phyloP scores from a whole-genome alignment of 2,329 filamentous ascomycete species.

The Calonectria henricotiae region DNA sequence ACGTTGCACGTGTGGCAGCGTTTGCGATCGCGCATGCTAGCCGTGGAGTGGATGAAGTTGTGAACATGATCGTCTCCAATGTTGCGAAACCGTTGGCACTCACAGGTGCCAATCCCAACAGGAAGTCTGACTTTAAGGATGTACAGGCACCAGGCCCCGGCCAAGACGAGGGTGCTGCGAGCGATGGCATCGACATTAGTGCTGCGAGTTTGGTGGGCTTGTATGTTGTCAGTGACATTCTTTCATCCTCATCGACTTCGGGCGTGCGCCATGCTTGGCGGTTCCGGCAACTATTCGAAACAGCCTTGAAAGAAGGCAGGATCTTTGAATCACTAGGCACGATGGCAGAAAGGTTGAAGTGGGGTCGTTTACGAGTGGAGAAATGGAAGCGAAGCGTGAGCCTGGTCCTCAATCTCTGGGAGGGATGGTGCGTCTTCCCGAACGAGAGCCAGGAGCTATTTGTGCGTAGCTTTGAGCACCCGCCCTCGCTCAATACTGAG shows the following conservation, averaged over 20 bases:
- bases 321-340: slow-evolving; percentile 84
- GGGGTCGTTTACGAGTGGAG: slow-evolving; percentile 87
- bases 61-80: slow-evolving; percentile 90
- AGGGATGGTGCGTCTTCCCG: slow-evolving; percentile 82
- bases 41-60: slow-evolving; percentile 89
- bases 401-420: slow-evolving; percentile 80
- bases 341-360: slow-evolving; percentile 80
- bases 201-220: slow-evolving; percentile 84
- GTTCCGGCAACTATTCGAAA: slow-evolving; percentile 86
- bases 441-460: slow-evolving; percentile 82
- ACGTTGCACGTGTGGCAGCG: slow-evolving; percentile 87
- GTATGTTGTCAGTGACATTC: slow-evolving; percentile 84
- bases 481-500: slow-evolving; percentile 65
- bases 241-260: slow-evolving; percentile 83
- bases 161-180: slow-evolving; percentile 60
- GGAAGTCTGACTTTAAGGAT: slow-evolving; percentile 59
- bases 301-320: slow-evolving; percentile 76
- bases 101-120: slow-evolving; percentile 78
- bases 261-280: slow-evolving; percentile 90
- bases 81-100: slow-evolving; percentile 83
- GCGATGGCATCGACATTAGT: slow-evolving; percentile 74
- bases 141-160: slow-evolving; percentile 43
- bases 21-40: slow-evolving; percentile 93
- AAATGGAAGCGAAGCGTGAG: slow-evolving; percentile 87
- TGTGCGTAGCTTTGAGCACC: slow-evolving; percentile 79